Conservation (phyloP, 75 land plant genomes). For the Selaginella tamariscina region DNA sequence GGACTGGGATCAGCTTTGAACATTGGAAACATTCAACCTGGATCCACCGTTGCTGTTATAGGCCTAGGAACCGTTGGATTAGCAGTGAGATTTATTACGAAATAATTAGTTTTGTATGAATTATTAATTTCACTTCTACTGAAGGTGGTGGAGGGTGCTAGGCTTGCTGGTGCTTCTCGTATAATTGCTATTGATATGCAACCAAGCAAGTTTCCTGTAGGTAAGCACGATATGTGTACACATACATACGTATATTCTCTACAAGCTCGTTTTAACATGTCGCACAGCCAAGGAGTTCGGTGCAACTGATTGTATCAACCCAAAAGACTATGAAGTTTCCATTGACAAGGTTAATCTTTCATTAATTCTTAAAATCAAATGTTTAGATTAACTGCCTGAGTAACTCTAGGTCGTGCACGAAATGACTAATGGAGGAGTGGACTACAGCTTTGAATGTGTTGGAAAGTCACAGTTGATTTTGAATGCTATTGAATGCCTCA, state of each 20-base stretch:
- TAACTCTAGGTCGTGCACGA: neutral
- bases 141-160: slow-evolving; percentile 59
- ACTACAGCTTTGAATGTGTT: neutral
- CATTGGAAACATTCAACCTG: neutral
- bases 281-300: slow-evolving; percentile 35
- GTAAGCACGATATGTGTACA: slow-evolving; percentile 15
- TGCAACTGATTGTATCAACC: slow-evolving; percentile 46
- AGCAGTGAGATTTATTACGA: neutral
- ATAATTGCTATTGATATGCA: slow-evolving; percentile 64
- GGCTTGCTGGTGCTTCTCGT: slow-evolving; percentile 52
- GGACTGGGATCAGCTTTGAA: neutral
- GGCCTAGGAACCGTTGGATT: neutral
- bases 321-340: slow-evolving; percentile 33
- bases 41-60: neutral
- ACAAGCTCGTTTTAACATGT: no score
- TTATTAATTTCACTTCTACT: no score
- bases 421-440: neutral
- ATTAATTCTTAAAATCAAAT: neutral
- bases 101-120: neutral
- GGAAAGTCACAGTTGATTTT: no score
- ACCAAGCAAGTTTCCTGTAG: slow-evolving; percentile 33
- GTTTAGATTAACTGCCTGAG: neutral
- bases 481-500: no score
- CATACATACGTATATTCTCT: neutral
- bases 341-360: slow-evolving; percentile 41